phyloP scores from a whole-genome alignment of 2,329 filamentous ascomycete species.

The Pochonia chlamydosporia region DNA sequence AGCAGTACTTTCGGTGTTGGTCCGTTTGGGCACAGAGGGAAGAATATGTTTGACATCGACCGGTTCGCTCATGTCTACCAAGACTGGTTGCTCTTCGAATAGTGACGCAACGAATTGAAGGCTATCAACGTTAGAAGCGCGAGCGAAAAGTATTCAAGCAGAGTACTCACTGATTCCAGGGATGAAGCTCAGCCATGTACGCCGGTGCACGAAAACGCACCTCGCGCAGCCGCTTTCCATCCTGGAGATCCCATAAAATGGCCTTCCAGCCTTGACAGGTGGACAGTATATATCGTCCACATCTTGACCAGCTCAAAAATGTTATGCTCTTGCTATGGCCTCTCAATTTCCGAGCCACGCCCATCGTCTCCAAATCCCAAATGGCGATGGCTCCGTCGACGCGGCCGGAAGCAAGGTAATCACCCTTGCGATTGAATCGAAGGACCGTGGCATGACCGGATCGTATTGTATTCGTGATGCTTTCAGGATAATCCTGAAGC shows the following conservation, averaged over 20 bases:
- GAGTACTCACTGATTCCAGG: constrained; percentile 67
- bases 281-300: constrained; percentile 85
- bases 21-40: constrained; percentile 74
- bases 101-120: constrained; percentile 83
- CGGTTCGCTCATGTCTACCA: constrained; percentile 72
- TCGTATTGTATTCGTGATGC: constrained; percentile 80
- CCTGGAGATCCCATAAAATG: constrained; percentile 84
- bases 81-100: constrained; percentile 85
- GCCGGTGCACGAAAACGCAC: constrained; percentile 89
- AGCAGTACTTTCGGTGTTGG: constrained; percentile 63
- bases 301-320: constrained; percentile 89
- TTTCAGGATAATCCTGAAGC: constrained; percentile 80
- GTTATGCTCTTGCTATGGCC: constrained; percentile 93
- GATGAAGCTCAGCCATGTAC: constrained; percentile 93
- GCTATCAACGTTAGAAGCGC: constrained; percentile 38
- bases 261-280: constrained; percentile 96
- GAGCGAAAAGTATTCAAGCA: not conserved
- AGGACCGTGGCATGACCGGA: constrained; percentile 60
- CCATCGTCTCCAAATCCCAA: constrained; percentile 96
- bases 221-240: constrained; percentile 66
- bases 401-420: constrained; percentile 89
- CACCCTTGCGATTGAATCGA: constrained; percentile 90
- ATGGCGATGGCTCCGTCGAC: constrained; percentile 93
- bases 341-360: constrained; percentile 86
- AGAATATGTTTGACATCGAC: constrained; percentile 70